These are phyloP conservation scores for Plectosphaerella cucumerina DNA, from an alignment of 2,329 filamentous ascomycete genomes.

Conservation along the genomic window DNA sequence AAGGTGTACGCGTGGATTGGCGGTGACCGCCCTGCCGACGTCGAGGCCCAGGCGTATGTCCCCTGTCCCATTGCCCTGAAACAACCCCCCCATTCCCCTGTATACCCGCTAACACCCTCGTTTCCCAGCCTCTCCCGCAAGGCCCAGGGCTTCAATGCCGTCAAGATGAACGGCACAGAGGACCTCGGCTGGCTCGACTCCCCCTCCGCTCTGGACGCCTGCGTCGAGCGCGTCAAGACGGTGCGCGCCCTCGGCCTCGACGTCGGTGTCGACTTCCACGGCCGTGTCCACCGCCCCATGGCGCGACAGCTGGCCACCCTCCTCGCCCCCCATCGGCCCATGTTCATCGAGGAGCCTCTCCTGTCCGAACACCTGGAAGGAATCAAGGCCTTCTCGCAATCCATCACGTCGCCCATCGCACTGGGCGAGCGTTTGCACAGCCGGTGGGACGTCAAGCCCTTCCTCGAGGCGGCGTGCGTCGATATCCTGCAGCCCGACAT, in stretches of 20 bases:
- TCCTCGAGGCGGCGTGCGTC: constrained; percentile 63
- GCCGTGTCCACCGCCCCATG: constrained; percentile 75
- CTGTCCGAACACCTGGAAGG: constrained; percentile 64
- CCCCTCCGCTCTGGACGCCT: constrained; percentile 56
- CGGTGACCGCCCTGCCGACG: constrained; percentile 65
- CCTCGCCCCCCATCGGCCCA: constrained; percentile 62
- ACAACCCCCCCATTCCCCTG: neutral
- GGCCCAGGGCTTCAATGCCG: constrained; percentile 58
- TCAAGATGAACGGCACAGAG: constrained; percentile 80
- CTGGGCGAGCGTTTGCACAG: constrained; percentile 69
- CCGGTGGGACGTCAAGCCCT: constrained; percentile 70
- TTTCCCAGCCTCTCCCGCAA: constrained; percentile 45
- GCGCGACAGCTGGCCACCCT: constrained; percentile 68
- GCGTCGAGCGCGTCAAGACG: constrained; percentile 62
- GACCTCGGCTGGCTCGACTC: constrained; percentile 75
- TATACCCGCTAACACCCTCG: neutral
- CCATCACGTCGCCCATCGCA: constrained; percentile 62
- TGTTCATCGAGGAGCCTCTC: constrained; percentile 73
- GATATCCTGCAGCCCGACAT: constrained; percentile 74
- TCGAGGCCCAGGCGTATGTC: constrained; percentile 56
- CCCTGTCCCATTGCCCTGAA: too few species aligned
- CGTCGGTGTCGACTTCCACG: constrained; percentile 74
- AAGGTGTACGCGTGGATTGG: constrained; percentile 78
- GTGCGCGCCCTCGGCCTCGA: constrained; percentile 70
- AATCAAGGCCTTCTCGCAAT: constrained; percentile 52